Evolutionary conservation across 345 rosid genomes (phyloP).

Genomic region (Ceriops decandra): DNA sequence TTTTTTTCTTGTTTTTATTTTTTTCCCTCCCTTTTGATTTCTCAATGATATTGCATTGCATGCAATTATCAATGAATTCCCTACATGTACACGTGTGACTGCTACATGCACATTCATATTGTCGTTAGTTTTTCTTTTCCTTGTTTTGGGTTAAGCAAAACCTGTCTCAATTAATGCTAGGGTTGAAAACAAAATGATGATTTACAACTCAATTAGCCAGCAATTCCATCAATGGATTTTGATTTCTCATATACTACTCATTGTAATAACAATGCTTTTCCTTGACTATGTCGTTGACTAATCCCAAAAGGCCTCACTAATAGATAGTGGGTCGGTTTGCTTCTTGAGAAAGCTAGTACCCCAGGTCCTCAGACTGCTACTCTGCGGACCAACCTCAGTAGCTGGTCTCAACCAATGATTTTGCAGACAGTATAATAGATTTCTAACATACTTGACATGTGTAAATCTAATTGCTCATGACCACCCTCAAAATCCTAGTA

Average conservation of each 20-base stretch:
- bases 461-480: conserved; percentile 1
- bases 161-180: conserved; percentile 6
- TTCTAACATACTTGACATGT: neutral
- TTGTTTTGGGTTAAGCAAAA: neutral
- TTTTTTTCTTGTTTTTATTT: too few relatives aligned
- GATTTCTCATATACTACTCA: too few relatives aligned
- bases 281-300: too few relatives aligned
- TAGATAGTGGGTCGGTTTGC: too few relatives aligned
- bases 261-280: too few relatives aligned
- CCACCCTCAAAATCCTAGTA: neutral
- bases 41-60: conserved; percentile 3
- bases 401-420: conserved; percentile 20
- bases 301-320: too few relatives aligned
- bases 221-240: too few relatives aligned
- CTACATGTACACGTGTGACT: conserved; percentile 60
- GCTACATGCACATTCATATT: conserved; percentile 16
- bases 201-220: too few relatives aligned
- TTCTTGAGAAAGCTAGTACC: too few relatives aligned
- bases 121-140: neutral
- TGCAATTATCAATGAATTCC: conserved; percentile 18
- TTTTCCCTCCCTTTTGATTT: neutral
- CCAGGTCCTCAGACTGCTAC: neutral
- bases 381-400: conserved; percentile 16
- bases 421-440: neutral
- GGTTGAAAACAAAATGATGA: conserved; percentile 12